Conservation (phyloP, 805 yeast genomes). For the Cyberlindnera sargentensis region DNA sequence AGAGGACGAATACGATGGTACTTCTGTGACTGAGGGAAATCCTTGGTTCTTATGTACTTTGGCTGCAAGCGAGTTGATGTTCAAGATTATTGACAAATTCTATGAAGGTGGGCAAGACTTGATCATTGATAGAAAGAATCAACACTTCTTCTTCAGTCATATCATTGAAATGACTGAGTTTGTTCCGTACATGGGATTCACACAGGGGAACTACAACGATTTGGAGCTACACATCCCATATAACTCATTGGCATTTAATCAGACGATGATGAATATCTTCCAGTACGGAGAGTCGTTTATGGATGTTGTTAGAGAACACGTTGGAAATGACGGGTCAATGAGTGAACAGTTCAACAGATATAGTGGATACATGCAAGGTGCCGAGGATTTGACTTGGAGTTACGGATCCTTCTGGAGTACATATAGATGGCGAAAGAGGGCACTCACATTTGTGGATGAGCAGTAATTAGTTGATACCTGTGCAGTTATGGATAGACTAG, state of each 20-base stretch:
- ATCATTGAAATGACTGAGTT: slow-evolving; percentile 15
- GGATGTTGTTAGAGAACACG: slow-evolving; percentile 50
- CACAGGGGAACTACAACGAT: not conserved
- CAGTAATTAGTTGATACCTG: no score
- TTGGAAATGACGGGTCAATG: slow-evolving; percentile 62
- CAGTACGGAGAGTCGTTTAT: slow-evolving; percentile 63
- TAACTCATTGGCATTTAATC: slow-evolving; percentile 35
- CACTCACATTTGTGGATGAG: slow-evolving; percentile 21
- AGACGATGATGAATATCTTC: slow-evolving; percentile 39
- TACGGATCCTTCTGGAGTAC: slow-evolving; percentile 73
- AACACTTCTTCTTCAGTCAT: slow-evolving; percentile 26
- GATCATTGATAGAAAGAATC: slow-evolving; percentile 28
- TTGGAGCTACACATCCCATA: slow-evolving; percentile 20
- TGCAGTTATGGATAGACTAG: no score
- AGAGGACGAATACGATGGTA: slow-evolving; percentile 83
- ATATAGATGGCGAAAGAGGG: slow-evolving; percentile 51
- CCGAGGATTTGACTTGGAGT: slow-evolving; percentile 84
- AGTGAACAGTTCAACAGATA: slow-evolving; percentile 84
- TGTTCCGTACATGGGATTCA: not conserved
- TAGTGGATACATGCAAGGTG: slow-evolving; percentile 85
- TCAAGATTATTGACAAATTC: slow-evolving; percentile 43
- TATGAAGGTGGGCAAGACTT: slow-evolving; percentile 36
- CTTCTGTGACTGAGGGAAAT: slow-evolving; percentile 67
- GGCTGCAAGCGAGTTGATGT: slow-evolving; percentile 58
- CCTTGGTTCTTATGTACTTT: slow-evolving; percentile 89